phyloP scores from a whole-genome alignment of 768 basidiomycete genomes.

The Hysterangium stoloniferum region DNA sequence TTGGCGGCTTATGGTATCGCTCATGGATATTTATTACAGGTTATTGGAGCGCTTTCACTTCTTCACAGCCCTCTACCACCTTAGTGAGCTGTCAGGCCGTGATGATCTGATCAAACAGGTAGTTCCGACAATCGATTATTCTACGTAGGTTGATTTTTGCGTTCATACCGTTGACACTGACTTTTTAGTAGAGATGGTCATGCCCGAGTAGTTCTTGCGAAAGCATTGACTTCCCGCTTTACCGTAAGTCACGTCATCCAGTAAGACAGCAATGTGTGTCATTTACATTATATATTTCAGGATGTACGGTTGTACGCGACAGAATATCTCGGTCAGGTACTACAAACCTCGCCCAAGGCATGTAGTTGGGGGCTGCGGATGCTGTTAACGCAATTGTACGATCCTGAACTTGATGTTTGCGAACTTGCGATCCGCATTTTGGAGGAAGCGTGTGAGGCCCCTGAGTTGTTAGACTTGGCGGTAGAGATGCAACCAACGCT shows the following conservation, averaged over 20 bases:
- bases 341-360: conserved; percentile 52
- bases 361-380: conserved; percentile 87
- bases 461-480: conserved; percentile 78
- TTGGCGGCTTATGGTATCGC: conserved; percentile 1
- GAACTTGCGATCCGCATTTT: conserved; percentile 84
- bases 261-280: neutral
- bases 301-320: conserved; percentile 87
- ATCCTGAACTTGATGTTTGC: conserved; percentile 83
- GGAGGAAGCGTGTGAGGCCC: conserved; percentile 81
- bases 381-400: conserved; percentile 92
- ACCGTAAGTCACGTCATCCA: conserved; percentile 40
- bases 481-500: conserved; percentile 93
- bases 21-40: conserved; percentile 32
- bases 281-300: conserved; percentile 29
- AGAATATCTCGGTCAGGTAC: conserved; percentile 73
- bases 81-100: conserved; percentile 83
- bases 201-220: conserved; percentile 85
- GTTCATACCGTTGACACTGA: conserved; percentile 1
- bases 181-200: conserved; percentile 72
- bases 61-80: conserved; percentile 93
- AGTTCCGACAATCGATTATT: conserved; percentile 88
- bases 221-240: conserved; percentile 90
- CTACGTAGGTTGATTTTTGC: conserved; percentile 47
- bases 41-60: conserved; percentile 86
- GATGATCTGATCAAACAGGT: conserved; percentile 90